A percentile compares a stretch with the other conserved stretches of the same genome.
Conservation (phyloP, 2,329 filamentous ascomycete genomes). For the Lecanicillium sp. region DNA sequence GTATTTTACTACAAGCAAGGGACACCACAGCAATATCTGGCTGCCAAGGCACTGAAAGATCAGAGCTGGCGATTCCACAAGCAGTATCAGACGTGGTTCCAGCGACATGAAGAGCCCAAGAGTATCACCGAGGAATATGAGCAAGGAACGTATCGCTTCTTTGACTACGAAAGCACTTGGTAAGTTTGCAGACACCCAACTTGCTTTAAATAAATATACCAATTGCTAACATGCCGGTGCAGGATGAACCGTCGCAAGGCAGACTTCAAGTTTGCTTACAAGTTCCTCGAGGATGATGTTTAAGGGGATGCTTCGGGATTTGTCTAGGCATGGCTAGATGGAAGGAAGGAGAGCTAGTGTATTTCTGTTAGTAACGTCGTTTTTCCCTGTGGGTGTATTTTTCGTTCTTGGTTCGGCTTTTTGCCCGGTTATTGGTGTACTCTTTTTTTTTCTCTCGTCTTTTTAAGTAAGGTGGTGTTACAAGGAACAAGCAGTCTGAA, state of each 20-base stretch:
- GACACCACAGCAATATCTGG: constrained; percentile 89
- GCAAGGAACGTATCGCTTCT: constrained; percentile 97
- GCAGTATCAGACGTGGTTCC: constrained; percentile 99
- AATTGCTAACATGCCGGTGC: constrained; percentile 7
- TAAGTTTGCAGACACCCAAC: constrained; percentile 37
- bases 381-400: no score
- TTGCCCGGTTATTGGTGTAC: no score
- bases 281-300: constrained; percentile 92
- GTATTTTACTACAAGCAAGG: constrained; percentile 99
- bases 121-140: constrained; percentile 98
- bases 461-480: no score
- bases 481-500: no score
- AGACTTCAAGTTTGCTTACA: constrained; percentile 97
- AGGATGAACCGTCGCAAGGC: constrained; percentile 99
- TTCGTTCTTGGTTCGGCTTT: no score
- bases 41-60: constrained; percentile 93
- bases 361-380: no score
- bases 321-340: constrained; percentile 1
- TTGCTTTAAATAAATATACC: not conserved
- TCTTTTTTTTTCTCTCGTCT: no score
- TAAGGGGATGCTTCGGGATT: constrained; percentile 20
- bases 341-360: no score
- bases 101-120: constrained; percentile 96
- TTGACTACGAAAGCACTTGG: constrained; percentile 99
- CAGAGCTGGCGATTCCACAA: constrained; percentile 99